phyloP scores from a whole-genome alignment of 164 flowering plant species.

The Euptelea pleiosperma region DNA sequence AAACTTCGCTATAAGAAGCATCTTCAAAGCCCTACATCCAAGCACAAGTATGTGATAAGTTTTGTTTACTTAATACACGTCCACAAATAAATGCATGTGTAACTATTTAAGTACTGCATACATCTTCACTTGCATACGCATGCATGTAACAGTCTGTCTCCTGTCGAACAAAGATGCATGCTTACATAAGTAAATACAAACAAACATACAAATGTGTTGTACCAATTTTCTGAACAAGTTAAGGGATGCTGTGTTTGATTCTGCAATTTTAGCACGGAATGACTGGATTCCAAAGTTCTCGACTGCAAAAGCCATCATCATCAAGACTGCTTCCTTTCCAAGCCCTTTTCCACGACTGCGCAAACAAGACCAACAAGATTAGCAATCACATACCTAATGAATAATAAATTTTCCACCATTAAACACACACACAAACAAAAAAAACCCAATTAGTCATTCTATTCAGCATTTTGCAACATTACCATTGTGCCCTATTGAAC shows the following conservation, averaged over 20 bases:
- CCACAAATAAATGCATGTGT: too few relatives aligned
- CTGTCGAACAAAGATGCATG: neutral
- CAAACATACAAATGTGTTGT: neutral
- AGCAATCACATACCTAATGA: too few relatives aligned
- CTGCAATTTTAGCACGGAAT: slow-evolving; percentile 84
- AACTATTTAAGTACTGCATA: neutral
- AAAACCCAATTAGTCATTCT: too few relatives aligned
- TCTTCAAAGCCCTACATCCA: slow-evolving; percentile 72
- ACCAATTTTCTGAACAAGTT: slow-evolving; percentile 75
- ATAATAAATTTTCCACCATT: too few relatives aligned
- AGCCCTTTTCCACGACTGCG: slow-evolving; percentile 93
- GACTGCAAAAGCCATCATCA: slow-evolving; percentile 91
- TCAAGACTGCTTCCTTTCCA: slow-evolving; percentile 78
- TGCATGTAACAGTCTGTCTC: neutral
- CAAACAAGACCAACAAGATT: slow-evolving; percentile 29
- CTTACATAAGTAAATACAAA: neutral
- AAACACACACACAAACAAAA: too few relatives aligned
- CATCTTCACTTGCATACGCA: slow-evolving; percentile 1
- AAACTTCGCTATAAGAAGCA: slow-evolving; percentile 58
- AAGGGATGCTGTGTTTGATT: slow-evolving; percentile 68
- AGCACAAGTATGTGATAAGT: slow-evolving; percentile 3
- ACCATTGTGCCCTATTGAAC: neutral
- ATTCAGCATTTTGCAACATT: neutral
- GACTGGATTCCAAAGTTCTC: slow-evolving; percentile 47
- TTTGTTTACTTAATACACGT: too few relatives aligned